Evolutionary conservation across 805 yeast species (phyloP), one percentile per base, ranked within the genome.

Genomic region (Starmera quercuum): DNA sequence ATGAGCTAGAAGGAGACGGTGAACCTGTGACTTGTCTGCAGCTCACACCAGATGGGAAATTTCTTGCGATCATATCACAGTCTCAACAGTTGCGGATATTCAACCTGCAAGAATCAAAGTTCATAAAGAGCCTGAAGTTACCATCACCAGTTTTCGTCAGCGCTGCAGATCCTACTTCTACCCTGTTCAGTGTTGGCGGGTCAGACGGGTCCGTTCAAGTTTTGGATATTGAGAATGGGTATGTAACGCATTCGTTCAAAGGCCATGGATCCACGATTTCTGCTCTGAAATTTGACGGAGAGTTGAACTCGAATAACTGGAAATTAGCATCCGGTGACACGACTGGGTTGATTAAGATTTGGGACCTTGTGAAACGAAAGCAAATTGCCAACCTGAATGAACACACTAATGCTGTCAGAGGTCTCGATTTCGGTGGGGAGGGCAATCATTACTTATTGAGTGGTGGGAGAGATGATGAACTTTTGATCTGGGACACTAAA

Each of bases 251-350:
- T 58, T 78, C 85, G 11, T 69, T 92, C 37, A 82, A 83, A 55
- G 97, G 98, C 1, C 99, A 92, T 55, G 95, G 95, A 15, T 79
- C 92, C 10, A 82, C 95, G 3, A 69, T 90, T 26, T 80, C 95
- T 30, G 75, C 92, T 4, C 56, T 90, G 35, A 60, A 63, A 30
- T 86, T 92, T 54, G 70, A 71, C 52, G 97, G 97, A 9, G 76
- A 75, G 40, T 61, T 75, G 28, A 81, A 83, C 43, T 65, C 78
- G 3, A 65, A 68, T 29, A 63, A 69, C 30, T 92, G 97, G 97
- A 69, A 68, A 49, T 65, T 92, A 37, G 83, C 87, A 12, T 74
- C 86, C 46, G 76, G 95, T 64, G 63, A 76, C 30, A 77, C 76
- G 14, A 73, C 66, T 37, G 73, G 78, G 30, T 56, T 64, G 38